Conservation (phyloP, 768 basidiomycete species). For the Tephrocybe sp. region DNA sequence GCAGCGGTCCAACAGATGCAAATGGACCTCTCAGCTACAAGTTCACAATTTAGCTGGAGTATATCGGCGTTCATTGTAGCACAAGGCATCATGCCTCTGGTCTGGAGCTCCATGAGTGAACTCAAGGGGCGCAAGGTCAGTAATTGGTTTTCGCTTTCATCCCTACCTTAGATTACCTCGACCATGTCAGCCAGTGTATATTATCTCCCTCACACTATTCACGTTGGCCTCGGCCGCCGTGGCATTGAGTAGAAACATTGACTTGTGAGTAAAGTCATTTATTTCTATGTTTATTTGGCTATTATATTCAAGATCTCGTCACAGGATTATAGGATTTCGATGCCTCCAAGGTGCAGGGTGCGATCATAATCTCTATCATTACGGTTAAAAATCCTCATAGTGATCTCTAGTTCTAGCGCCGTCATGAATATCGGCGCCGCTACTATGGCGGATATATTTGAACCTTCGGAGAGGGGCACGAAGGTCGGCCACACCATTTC, state of each 20-base stretch:
- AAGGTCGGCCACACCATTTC: constrained; percentile 29
- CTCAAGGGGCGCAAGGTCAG: constrained; percentile 71
- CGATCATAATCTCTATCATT: constrained; percentile 10
- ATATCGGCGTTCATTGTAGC: constrained; percentile 71
- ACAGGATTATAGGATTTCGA: constrained; percentile 63
- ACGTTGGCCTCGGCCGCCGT: constrained; percentile 53
- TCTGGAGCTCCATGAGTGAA: constrained; percentile 73
- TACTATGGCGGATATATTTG: constrained; percentile 77
- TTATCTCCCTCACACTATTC: constrained; percentile 50
- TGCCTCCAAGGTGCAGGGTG: constrained; percentile 66
- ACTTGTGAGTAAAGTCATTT: constrained; percentile 29
- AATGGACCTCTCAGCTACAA: constrained; percentile 54
- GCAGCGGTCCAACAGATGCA: constrained; percentile 65
- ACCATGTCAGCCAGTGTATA: constrained; percentile 46
- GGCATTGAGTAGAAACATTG: constrained; percentile 52
- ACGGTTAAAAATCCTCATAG: background rate
- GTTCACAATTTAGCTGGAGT: constrained; percentile 60
- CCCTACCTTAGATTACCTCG: background rate
- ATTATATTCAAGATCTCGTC: too few relatives aligned
- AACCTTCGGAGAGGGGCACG: constrained; percentile 68
- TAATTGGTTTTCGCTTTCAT: background rate
- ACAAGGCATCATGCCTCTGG: constrained; percentile 64
- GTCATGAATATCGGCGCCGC: constrained; percentile 62
- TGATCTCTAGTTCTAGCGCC: constrained; percentile 17
- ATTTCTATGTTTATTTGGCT: background rate